phyloP scores from a whole-genome alignment of 352 stramenopile species.

The Phytophthora sp. region DNA sequence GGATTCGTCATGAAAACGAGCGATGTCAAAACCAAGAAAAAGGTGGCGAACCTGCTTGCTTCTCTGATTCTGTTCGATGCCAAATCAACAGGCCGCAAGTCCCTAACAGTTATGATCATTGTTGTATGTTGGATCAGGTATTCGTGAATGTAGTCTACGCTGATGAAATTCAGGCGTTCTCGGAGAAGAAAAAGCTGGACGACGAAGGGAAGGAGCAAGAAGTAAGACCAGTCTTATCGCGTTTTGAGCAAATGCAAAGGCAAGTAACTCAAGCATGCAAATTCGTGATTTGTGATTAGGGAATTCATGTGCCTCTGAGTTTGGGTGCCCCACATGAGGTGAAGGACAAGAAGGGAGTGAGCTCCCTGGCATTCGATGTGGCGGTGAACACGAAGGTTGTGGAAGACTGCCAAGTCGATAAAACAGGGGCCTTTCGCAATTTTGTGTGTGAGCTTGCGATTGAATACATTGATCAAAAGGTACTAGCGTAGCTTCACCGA shows the following conservation, averaged over 20 bases:
- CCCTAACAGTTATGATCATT: background rate
- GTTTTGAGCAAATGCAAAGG: background rate
- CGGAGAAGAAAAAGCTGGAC: conserved; percentile 79
- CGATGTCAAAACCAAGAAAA: conserved; percentile 65
- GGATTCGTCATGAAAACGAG: conserved; percentile 84
- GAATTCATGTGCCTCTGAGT: conserved; percentile 79
- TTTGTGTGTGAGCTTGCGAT: conserved; percentile 86
- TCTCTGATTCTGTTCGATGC: background rate
- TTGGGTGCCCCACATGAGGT: conserved; percentile 74
- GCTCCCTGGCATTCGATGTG: conserved; percentile 75
- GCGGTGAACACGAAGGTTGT: conserved; percentile 82
- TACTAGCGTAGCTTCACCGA: conserved; percentile 5
- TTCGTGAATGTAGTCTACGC: conserved; percentile 84
- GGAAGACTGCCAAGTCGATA: conserved; percentile 66
- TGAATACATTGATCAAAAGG: conserved; percentile 86
- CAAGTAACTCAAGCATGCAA: too few relatives aligned
- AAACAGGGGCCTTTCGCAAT: conserved; percentile 73
- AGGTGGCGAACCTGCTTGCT: conserved; percentile 48
- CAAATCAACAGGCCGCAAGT: conserved; percentile 28
- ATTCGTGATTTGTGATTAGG: conserved; percentile 33
- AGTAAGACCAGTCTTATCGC: conserved; percentile 22
- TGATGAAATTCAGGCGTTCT: conserved; percentile 78
- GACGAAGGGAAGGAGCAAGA: conserved; percentile 80
- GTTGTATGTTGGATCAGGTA: conserved; percentile 35
- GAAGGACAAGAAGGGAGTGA: conserved; percentile 71